Evolutionary conservation across 1,284 basidiomycete species (phyloP).

Genomic region (Moesziomyces sp.): DNA sequence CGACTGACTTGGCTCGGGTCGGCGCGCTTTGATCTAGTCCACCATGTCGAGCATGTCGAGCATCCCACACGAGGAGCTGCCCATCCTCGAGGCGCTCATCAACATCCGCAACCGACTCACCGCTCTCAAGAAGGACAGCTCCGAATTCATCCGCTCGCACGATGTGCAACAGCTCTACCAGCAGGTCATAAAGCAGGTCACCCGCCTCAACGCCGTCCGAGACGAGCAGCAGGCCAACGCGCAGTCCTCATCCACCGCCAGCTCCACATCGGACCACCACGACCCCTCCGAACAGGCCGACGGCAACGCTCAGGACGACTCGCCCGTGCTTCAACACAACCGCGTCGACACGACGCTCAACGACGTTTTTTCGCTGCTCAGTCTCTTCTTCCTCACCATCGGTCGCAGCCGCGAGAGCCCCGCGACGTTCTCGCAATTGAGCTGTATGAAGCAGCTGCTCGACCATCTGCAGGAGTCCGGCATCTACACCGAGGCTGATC

Average conservation of each 20-base stretch:
- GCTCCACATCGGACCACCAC: slow-evolving; percentile 44
- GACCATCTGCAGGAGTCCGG: slow-evolving; percentile 66
- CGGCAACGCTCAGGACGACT: slow-evolving; percentile 34
- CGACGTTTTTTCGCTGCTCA: slow-evolving; percentile 66
- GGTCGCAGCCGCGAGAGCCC: slow-evolving; percentile 65
- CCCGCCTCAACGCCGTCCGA: slow-evolving; percentile 88
- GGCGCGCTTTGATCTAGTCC: neutral
- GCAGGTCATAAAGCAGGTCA: slow-evolving; percentile 94
- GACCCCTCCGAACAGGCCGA: slow-evolving; percentile 21
- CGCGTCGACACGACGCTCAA: slow-evolving; percentile 67
- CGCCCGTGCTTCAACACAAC: slow-evolving; percentile 53
- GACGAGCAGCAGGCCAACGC: slow-evolving; percentile 70
- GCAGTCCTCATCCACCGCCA: slow-evolving; percentile 29
- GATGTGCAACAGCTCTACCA: slow-evolving; percentile 95
- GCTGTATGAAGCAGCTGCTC: slow-evolving; percentile 67
- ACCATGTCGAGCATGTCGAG: slow-evolving; percentile 59
- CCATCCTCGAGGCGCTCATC: slow-evolving; percentile 93
- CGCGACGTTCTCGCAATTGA: slow-evolving; percentile 64
- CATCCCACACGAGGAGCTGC: slow-evolving; percentile 75
- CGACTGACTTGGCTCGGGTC: neutral
- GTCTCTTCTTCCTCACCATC: slow-evolving; percentile 67
- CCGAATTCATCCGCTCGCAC: slow-evolving; percentile 86
- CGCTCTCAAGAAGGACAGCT: slow-evolving; percentile 86
- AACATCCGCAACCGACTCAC: slow-evolving; percentile 88
- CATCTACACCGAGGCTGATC: slow-evolving; percentile 65